Percentiles rank a stretch among this genome's conserved stretches.
These are phyloP conservation scores for Calycina marina DNA, from an alignment of 2,329 filamentous ascomycete species.

Conservation along the genomic window DNA sequence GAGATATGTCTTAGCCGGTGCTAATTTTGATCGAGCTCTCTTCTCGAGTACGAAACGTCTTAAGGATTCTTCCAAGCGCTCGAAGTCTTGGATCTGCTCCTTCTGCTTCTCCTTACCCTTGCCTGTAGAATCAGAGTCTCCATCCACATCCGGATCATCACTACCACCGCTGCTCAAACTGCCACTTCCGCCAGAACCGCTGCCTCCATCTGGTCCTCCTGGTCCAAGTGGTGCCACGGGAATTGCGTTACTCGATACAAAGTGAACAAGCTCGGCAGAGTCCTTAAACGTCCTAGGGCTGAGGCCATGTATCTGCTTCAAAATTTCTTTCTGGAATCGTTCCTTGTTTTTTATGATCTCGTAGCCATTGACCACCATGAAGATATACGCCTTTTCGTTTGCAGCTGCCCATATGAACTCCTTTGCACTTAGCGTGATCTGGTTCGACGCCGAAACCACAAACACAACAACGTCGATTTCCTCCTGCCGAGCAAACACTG, in stretches of 20 bases:
- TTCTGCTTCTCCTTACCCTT: conserved; percentile 76
- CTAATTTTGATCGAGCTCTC: conserved; percentile 84
- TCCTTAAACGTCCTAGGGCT: conserved; percentile 92
- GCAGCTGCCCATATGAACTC: conserved; percentile 96
- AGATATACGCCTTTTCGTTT: conserved; percentile 94
- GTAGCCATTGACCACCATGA: conserved; percentile 96
- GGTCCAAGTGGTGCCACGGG: conserved; percentile 50
- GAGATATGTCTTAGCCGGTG: conserved; percentile 88
- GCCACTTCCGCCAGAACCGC: conserved; percentile 39
- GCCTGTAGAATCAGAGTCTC: conserved; percentile 36
- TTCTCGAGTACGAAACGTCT: conserved; percentile 93
- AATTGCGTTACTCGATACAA: conserved; percentile 93
- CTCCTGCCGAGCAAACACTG: conserved; percentile 91
- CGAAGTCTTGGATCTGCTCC: conserved; percentile 81
- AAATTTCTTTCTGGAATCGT: conserved; percentile 79
- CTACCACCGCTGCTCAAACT: conserved; percentile 34
- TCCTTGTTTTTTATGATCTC: conserved; percentile 88
- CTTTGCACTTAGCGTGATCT: conserved; percentile 94
- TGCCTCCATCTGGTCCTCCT: conserved; percentile 26
- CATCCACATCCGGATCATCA: conserved; percentile 27
- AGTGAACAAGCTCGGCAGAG: conserved; percentile 82
- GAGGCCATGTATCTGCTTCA: conserved; percentile 77
- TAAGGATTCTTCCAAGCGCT: conserved; percentile 74
- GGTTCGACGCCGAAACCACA: conserved; percentile 92
- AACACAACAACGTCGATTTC: conserved; percentile 99